Base-by-base conservation (phyloP, 2,329 filamentous ascomycete genomes). In the Neocucurbitaria cava region DNA sequence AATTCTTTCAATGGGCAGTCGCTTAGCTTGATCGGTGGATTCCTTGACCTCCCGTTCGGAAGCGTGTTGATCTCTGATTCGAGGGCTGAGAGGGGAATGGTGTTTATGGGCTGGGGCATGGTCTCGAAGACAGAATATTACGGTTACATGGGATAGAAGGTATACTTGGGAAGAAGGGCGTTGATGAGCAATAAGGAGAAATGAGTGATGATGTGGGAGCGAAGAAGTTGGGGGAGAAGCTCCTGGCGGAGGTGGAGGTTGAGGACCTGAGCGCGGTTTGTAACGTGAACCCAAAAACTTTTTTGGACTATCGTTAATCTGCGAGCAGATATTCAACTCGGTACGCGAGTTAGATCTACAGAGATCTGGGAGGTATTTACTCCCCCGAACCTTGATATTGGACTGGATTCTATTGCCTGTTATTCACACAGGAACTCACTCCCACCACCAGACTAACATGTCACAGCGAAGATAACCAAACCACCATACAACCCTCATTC, bases 1-100 rank as follows among this genome's bases (percentile, higher is more conserved):
- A 89, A 72, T 69, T 88, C 84, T 61, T 84, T 77, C 36, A 88
- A 73, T 52, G 80, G 73, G 70, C 86, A 89, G 45, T 83, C 75
- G 49, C 76, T 70, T 5, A 88, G 76, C 28, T 83, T 76, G 55
- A 86, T 74, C 15, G 79, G 74, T n/a, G 70, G 72, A 69, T 86
- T 86, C 56, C 83, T 82, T 46, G 76, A 72, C 67, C 83, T 79
- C 76, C 75, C 83, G 59, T 73, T 78, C 60, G 79, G 78, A 70
- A 78, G 79, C 41, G 76, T 77, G 62, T 86, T 82, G 61, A 87
- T 72, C 58, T 79, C 78, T 15, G 78, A 64, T 28, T 79, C 74
- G 47, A 89, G 82, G 17, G 79, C 72, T 47, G 78, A 78, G 43
- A 83, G 76, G 54, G 80, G 77, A 74, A 87, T 85, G 36, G 80